These are phyloP conservation scores for Solanum lignicaule DNA, from an alignment of 257 asterid species.

Conservation along the genomic window DNA sequence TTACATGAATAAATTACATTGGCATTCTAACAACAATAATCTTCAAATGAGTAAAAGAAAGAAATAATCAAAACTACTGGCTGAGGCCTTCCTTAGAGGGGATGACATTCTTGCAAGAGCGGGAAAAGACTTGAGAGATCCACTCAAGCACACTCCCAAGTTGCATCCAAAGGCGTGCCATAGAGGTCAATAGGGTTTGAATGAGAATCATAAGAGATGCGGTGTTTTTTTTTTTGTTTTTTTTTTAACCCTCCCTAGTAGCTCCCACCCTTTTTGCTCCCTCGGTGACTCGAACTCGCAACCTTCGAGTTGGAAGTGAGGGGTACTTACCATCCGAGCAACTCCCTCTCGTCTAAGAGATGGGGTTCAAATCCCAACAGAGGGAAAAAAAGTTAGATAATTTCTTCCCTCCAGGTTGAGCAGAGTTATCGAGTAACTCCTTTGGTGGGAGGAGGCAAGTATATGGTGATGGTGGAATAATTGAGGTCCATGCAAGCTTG, in stretches of 20 bases:
- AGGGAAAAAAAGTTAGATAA: too few relatives aligned
- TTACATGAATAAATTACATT: background rate
- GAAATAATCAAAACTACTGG: background rate
- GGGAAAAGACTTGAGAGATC: background rate
- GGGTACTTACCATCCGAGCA: too few relatives aligned
- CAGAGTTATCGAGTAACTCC: too few relatives aligned
- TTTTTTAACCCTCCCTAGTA: too few relatives aligned
- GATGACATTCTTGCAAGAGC: background rate
- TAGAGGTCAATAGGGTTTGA: background rate
- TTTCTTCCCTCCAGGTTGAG: too few relatives aligned
- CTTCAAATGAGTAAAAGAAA: background rate
- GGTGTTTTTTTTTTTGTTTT: too few relatives aligned
- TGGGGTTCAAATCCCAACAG: too few relatives aligned
- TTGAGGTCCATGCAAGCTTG: background rate
- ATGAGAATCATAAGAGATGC: background rate
- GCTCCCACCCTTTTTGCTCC: too few relatives aligned
- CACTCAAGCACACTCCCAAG: background rate
- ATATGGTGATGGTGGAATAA: too few relatives aligned
- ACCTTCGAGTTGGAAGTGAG: too few relatives aligned
- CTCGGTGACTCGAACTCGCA: too few relatives aligned
- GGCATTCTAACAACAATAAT: background rate
- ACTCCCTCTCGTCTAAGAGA: background rate
- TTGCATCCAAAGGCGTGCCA: background rate
- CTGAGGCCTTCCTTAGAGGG: background rate
- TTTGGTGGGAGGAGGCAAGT: too few relatives aligned